These are phyloP conservation scores for Neurospora cerealis DNA, from an alignment of 495 filamentous ascomycete species.

Conservation along the genomic window DNA sequence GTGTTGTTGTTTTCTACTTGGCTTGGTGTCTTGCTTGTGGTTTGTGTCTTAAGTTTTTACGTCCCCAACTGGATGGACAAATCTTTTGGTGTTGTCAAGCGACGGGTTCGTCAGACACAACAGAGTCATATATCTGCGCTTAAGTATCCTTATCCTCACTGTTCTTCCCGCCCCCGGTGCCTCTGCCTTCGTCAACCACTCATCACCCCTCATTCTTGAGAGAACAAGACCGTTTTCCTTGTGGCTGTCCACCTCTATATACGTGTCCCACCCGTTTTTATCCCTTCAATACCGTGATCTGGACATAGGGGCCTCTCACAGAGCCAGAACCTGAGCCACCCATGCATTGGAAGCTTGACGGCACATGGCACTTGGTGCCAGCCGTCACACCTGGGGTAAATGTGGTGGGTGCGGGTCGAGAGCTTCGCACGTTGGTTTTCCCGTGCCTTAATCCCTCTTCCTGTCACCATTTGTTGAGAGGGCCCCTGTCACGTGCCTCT, in stretches of 20 bases:
- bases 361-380: background rate
- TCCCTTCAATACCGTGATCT: background rate
- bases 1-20: too few relatives aligned
- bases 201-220: background rate
- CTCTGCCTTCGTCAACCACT: background rate
- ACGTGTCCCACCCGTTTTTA: background rate
- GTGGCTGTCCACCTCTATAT: background rate
- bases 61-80: too few relatives aligned
- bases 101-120: too few relatives aligned
- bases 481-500: background rate
- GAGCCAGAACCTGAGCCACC: background rate
- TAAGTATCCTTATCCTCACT: background rate
- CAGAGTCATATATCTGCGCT: background rate
- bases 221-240: rapidly evolving
- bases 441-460: background rate
- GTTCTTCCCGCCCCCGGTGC: background rate
- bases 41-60: too few relatives aligned
- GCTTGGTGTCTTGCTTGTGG: background rate
- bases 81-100: too few relatives aligned
- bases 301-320: background rate
- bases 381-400: background rate
- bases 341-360: background rate
- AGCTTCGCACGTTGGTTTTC: background rate
- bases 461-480: too few relatives aligned
- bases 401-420: background rate